Percentiles rank a stretch among this genome's conserved stretches.
Conservation (phyloP, 768 basidiomycete genomes). For the Lepiota brunneoincarnata region DNA sequence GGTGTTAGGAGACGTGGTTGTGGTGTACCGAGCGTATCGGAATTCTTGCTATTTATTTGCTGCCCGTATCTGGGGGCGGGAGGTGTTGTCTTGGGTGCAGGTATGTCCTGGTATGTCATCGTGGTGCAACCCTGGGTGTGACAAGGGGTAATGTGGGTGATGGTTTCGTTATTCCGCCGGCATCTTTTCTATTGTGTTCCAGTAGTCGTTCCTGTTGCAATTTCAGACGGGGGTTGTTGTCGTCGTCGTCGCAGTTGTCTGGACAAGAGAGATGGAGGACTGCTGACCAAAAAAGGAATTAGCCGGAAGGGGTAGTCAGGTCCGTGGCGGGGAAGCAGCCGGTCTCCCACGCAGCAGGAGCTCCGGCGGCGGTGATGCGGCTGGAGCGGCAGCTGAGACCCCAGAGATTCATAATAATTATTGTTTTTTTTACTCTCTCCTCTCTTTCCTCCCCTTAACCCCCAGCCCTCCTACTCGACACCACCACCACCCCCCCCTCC, state of each 20-base stretch:
- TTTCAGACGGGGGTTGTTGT: too few relatives aligned
- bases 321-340: constrained; percentile 11
- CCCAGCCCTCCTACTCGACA: constrained; percentile 18
- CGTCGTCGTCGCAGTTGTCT: too few relatives aligned
- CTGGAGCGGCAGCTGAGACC: constrained; percentile 5
- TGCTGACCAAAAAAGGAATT: not conserved
- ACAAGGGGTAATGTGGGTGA: not conserved
- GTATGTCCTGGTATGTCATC: not conserved
- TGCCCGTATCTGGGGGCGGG: too few relatives aligned
- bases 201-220: too few relatives aligned
- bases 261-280: not conserved
- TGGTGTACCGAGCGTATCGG: too few relatives aligned
- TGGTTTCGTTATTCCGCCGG: constrained; percentile 8
- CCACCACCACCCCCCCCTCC: constrained; percentile 19
- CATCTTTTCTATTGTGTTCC: not conserved
- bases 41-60: too few relatives aligned
- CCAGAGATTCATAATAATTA: constrained; percentile 12
- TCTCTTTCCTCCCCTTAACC: constrained; percentile 10
- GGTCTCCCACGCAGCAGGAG: constrained; percentile 10
- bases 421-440: constrained; percentile 25
- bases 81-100: too few relatives aligned
- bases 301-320: not conserved
- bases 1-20: not conserved
- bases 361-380: constrained; percentile 26
- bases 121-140: not conserved